Percentiles rank a stretch among this genome's conserved stretches.
phyloP scores from a whole-genome alignment of 2,329 filamentous ascomycete genomes.

The Trichoderma sp. region DNA sequence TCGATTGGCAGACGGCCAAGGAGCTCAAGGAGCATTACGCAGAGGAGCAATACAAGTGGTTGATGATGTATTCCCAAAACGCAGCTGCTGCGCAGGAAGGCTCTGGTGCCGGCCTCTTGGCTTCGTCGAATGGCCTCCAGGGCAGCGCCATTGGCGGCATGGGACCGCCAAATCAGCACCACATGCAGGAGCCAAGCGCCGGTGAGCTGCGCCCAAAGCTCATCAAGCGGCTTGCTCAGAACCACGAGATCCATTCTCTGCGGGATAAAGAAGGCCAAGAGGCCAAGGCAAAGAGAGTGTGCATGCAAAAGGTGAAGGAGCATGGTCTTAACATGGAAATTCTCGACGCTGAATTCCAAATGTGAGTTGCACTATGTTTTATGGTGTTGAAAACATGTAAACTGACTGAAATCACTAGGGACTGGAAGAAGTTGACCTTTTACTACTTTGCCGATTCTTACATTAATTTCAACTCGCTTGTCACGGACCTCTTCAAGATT shows the following conservation, averaged over 20 bases:
- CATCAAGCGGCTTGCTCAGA: slow-evolving; percentile 91
- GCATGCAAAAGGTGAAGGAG: slow-evolving; percentile 94
- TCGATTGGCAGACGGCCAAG: slow-evolving; percentile 85
- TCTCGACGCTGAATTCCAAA: slow-evolving; percentile 96
- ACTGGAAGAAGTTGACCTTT: slow-evolving; percentile 98
- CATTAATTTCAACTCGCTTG: slow-evolving; percentile 98
- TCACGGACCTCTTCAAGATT: slow-evolving; percentile 97
- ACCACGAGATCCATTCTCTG: slow-evolving; percentile 84
- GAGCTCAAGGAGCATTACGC: slow-evolving; percentile 88
- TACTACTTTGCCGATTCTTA: slow-evolving; percentile 99
- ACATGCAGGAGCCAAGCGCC: slow-evolving; percentile 68
- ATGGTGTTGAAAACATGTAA: not conserved
- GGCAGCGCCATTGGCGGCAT: slow-evolving; percentile 75
- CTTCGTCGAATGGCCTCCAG: slow-evolving; percentile 63
- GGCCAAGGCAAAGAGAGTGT: slow-evolving; percentile 94
- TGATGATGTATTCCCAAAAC: slow-evolving; percentile 96
- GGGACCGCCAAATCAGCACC: slow-evolving; percentile 73
- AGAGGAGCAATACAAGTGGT: slow-evolving; percentile 95
- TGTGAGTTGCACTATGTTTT: slow-evolving; percentile 61
- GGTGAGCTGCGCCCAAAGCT: slow-evolving; percentile 91
- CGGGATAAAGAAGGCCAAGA: slow-evolving; percentile 97
- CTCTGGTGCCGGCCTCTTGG: slow-evolving; percentile 61
- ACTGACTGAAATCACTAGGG: slow-evolving; percentile 55
- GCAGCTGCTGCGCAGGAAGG: slow-evolving; percentile 64
- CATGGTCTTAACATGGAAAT: slow-evolving; percentile 98